Evolutionary conservation across 148 eudicot species (phyloP), one percentile per base, ranked within the genome.

Genomic region (Camellia granthamiana): DNA sequence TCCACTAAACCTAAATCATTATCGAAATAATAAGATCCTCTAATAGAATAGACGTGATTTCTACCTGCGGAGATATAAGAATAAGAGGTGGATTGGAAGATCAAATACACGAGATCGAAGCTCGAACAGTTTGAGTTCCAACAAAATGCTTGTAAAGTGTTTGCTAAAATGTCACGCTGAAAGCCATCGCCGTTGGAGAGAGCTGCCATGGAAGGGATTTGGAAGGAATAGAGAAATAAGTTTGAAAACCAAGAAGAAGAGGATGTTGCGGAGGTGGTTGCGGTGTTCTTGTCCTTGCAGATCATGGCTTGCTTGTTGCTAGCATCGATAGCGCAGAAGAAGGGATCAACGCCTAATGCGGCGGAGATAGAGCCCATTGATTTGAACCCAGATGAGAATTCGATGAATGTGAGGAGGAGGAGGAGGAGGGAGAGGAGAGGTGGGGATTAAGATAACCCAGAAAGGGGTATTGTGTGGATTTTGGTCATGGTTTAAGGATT

Each of bases 311-410:
- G 99, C 64, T 89, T 91, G 10, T 98, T 94, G 77, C 97, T 91
- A n/a, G 99, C 99, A 47, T 96, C 99, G 52, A 96, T 96, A 74
- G 99, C 97, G 58, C 99, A 96, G 79, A 96, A 92, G 85, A 93
- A 90, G 44, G 87, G 79, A 18, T 85, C 77, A 30, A 79, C 82
- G 52, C 93, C 95, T 71, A 86, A 92, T 1, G 97, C 84, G 13
- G 97, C 97, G 1, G 99, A 84, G 69, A 93, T 92, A 44, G 99
- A 91, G 15, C 97, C 97, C 92, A 89, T 91, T 30, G 98, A 92
- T 77, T 97, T 97, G 44, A 90, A 91, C 78, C 93, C 98, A 76
- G 83, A 86, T 43, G 88, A 86, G 1, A 80, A 74, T n/a, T 44
- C 67, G 38, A 80, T 10, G 23, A 78, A 63, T 61, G 55, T 54